Evolutionary conservation across 306 rosid species (phyloP), one percentile per base, ranked within the genome.

Genomic region (Mimosa pudica): DNA sequence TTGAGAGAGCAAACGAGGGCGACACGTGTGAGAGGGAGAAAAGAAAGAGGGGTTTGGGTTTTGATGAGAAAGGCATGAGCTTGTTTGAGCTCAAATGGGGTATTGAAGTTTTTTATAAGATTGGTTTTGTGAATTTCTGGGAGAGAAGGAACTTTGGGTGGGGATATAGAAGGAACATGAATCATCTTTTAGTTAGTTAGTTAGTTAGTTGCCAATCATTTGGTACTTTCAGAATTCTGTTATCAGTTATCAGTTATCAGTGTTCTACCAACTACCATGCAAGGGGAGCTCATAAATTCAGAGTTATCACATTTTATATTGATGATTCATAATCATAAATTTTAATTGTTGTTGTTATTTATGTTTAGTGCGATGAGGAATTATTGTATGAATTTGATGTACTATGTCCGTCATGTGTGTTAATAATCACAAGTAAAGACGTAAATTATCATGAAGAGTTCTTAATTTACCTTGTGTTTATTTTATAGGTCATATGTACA

Each of bases 61-160:
- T 86, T 89, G 78, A 87, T 42, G 80, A 87, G 86, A 49, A 85
- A 88, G 58, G 89, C 84, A 49, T 89, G 93, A 77, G 85, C 65
- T 76, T 89, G 91, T 81, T 84, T 87, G 81, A 89, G 89, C 82
- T 87, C 93, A 10, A 80, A 74, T 33, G 91, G 88, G 12, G 88
- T 82, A 77, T 46, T 80, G 84, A 89, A 89, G 80, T 17, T 81
- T 33, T 61, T 84, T 42, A 87, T 88, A 77, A 89, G 86, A 63
- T 83, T 14, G 57, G 54, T 61, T n/a, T 41, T 49, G 70, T 48
- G 18, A 47, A 7, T 55, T 8, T 72, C 75, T 14, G 74, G 7
- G 20, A 13, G 82, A 41, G 38, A 82, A 60, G 70, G 68, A 18
- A 75, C 52, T 9, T 47, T 70, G 62, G 55, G 81, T 17, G 71